A percentile compares a stretch with the other conserved stretches of the same genome.
These are phyloP conservation scores for Paradendryphiella salina DNA, from an alignment of 2,329 filamentous ascomycete species.

Conservation along the genomic window DNA sequence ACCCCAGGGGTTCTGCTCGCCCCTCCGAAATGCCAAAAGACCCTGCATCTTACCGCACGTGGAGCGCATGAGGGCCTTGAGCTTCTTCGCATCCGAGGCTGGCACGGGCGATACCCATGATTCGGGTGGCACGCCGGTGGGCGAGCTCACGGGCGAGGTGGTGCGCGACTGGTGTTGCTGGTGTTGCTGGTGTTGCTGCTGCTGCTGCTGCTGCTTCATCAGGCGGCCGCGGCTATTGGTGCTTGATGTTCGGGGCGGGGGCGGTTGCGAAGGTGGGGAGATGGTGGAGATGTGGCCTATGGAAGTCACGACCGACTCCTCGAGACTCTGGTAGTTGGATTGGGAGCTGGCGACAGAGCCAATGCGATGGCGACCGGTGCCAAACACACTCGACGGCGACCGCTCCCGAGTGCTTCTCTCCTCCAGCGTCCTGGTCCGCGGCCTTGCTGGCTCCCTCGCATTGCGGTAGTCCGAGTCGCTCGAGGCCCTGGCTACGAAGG, in stretches of 20 bases:
- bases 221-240: conserved; percentile 39
- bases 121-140: conserved; percentile 35
- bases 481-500: conserved; percentile 38
- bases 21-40: conserved; percentile 71
- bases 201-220: conserved; percentile 32
- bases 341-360: conserved; percentile 69
- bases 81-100: conserved; percentile 70
- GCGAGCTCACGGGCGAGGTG: conserved; percentile 27
- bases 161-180: conserved; percentile 14
- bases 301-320: conserved; percentile 47
- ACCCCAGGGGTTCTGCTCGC: conserved; percentile 65
- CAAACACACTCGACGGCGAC: conserved; percentile 48
- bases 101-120: conserved; percentile 50
- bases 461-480: conserved; percentile 41
- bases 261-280: conserved; percentile 35
- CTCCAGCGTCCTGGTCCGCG: conserved; percentile 57
- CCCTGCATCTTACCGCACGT: conserved; percentile 80
- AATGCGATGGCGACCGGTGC: conserved; percentile 62
- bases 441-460: conserved; percentile 55
- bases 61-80: conserved; percentile 75
- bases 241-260: conserved; percentile 35
- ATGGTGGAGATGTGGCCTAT: conserved; percentile 50
- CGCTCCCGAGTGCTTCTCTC: conserved; percentile 48
- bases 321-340: conserved; percentile 53
- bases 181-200: conserved; percentile 3